Evolutionary conservation across 2,329 filamentous ascomycete species (phyloP).

Genomic region (Zasmidium cellare): DNA sequence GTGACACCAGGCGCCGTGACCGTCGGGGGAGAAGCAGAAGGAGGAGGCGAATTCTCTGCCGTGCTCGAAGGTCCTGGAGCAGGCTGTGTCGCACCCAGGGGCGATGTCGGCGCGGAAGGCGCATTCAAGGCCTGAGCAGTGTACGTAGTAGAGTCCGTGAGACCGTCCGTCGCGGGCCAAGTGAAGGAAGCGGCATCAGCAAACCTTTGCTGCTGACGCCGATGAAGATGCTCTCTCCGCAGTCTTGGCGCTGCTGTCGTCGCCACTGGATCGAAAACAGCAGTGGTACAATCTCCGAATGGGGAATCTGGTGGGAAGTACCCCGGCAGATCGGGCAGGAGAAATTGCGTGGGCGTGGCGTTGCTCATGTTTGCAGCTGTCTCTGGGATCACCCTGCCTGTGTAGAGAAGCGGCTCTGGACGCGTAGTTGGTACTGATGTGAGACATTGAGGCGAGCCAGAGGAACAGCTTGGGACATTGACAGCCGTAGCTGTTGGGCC

Average conservation of each 20-base stretch:
- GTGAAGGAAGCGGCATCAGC: background rate
- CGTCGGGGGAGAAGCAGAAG: too few species aligned
- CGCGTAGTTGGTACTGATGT: conserved; percentile 1
- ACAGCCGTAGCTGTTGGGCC: conserved; percentile 19
- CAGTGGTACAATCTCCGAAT: conserved; percentile 21
- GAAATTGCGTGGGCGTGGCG: conserved; percentile 9
- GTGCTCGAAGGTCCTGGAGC: too few species aligned
- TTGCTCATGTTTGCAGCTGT: background rate
- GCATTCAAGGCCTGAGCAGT: too few species aligned
- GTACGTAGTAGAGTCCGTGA: background rate
- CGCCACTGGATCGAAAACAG: background rate
- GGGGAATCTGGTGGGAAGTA: conserved; percentile 25
- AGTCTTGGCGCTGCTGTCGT: background rate
- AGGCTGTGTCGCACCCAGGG: background rate
- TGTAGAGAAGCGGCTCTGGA: conserved; percentile 19
- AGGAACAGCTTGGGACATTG: conserved; percentile 15
- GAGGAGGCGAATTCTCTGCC: too few species aligned
- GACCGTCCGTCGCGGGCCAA: background rate
- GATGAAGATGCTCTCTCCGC: background rate
- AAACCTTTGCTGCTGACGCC: background rate
- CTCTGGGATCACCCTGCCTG: conserved; percentile 12
- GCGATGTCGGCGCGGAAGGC: background rate
- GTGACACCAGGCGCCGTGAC: too few species aligned
- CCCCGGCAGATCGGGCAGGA: conserved; percentile 18
- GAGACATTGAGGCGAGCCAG: conserved; percentile 14